Conservation (phyloP, 2,329 filamentous ascomycete species). For the Alternaria alternata region DNA sequence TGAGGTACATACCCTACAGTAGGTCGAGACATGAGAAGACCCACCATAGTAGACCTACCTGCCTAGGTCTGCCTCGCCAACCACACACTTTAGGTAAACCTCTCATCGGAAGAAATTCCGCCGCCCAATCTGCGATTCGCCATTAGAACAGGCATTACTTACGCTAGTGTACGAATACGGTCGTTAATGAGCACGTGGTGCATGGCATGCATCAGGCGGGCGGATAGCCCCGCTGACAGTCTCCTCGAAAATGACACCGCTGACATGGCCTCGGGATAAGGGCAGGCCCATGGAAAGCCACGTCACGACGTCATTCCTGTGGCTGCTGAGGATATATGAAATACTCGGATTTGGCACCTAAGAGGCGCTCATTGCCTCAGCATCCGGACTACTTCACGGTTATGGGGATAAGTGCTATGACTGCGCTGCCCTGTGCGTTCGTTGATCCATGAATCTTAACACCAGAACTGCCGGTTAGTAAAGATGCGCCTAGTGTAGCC, state of each 20-base stretch:
- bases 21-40: not conserved
- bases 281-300: constrained; percentile 3
- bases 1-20: not conserved
- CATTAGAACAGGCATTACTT: not conserved
- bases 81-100: not conserved
- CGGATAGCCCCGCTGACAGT: constrained; percentile 20
- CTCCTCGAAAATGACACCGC: constrained; percentile 15
- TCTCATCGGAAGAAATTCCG: not conserved
- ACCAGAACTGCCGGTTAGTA: not conserved
- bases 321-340: not conserved
- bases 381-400: not conserved
- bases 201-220: constrained; percentile 12
- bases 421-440: constrained; percentile 3
- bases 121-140: constrained; percentile 1
- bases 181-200: constrained; percentile 12
- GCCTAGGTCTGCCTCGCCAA: not conserved
- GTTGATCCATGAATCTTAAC: constrained; percentile 1
- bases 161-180: constrained; percentile 5
- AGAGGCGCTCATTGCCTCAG: not conserved
- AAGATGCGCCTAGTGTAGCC: constrained; percentile 1
- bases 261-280: constrained; percentile 19
- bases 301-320: constrained; percentile 3
- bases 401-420: not conserved
- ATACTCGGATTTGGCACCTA: not conserved
- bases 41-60: not conserved